These are phyloP conservation scores for Trichophyton equinum DNA, from an alignment of 2,329 filamentous ascomycete genomes.

Conservation along the genomic window DNA sequence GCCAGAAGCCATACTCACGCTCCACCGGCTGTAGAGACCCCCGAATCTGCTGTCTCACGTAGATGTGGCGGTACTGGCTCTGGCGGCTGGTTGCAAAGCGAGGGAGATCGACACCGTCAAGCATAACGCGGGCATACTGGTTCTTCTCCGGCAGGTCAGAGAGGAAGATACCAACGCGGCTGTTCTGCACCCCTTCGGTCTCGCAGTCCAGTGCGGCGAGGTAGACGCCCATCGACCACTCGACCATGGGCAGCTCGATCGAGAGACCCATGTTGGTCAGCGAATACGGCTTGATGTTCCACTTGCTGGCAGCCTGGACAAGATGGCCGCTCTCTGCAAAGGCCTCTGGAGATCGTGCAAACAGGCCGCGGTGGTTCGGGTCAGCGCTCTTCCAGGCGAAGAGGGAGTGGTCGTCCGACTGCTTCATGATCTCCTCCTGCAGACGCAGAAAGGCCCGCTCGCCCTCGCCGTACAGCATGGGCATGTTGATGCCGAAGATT, in stretches of 20 bases:
- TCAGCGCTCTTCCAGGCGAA: constrained; percentile 12
- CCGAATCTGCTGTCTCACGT: constrained; percentile 2
- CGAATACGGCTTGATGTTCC: background rate
- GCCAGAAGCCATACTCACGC: constrained; percentile 6
- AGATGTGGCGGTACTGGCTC: constrained; percentile 5
- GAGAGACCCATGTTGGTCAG: constrained; percentile 6
- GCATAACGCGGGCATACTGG: constrained; percentile 4
- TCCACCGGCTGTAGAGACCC: background rate
- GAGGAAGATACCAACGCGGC: constrained; percentile 2
- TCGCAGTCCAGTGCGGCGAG: constrained; percentile 15
- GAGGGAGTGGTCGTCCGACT: constrained; percentile 16
- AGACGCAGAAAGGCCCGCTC: constrained; percentile 18
- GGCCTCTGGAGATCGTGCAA: constrained; percentile 6
- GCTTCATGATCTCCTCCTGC: constrained; percentile 22
- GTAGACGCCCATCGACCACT: constrained; percentile 16
- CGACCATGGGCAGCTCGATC: constrained; percentile 1
- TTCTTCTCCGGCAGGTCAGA: constrained; percentile 4
- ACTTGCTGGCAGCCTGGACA: background rate
- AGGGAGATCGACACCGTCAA: background rate
- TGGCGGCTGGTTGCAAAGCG: background rate
- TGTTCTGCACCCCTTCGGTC: background rate
- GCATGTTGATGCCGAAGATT: constrained; percentile 20
- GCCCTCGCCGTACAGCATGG: constrained; percentile 21
- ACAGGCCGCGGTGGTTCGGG: constrained; percentile 3
- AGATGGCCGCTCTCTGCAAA: constrained; percentile 4